Percentiles rank a stretch among this genome's conserved stretches.
Evolutionary conservation across 1,139 yeast species (phyloP).

Genomic region (Sugiyamaella castrensis): DNA sequence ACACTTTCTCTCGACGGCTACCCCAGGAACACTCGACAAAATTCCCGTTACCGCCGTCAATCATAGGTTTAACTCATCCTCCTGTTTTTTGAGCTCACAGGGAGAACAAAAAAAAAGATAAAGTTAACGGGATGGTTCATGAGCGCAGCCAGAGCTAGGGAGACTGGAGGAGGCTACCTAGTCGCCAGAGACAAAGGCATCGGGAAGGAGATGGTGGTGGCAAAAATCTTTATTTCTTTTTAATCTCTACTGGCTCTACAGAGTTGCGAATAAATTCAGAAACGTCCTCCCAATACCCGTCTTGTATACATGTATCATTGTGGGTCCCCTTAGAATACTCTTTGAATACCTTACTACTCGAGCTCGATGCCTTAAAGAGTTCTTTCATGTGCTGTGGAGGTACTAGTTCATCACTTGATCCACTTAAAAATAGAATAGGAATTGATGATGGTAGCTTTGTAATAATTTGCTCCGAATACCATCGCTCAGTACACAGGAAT

Average conservation of each 20-base stretch:
- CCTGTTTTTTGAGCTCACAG: too few species aligned
- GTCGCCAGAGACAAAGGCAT: background rate
- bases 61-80: too few species aligned
- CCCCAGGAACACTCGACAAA: too few species aligned
- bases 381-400: constrained; percentile 81
- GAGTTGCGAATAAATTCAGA: constrained; percentile 54
- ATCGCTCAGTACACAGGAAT: constrained; percentile 67
- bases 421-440: constrained; percentile 72
- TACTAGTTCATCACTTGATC: constrained; percentile 80
- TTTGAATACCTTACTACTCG: constrained; percentile 38
- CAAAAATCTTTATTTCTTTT: constrained; percentile 15
- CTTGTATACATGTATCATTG: constrained; percentile 74
- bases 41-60: too few species aligned
- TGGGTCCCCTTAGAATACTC: constrained; percentile 63
- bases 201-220: too few species aligned
- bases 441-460: constrained; percentile 49
- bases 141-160: background rate
- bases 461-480: constrained; percentile 76
- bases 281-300: constrained; percentile 70
- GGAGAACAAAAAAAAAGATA: too few species aligned
- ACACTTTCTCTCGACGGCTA: too few species aligned
- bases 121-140: too few species aligned
- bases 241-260: constrained; percentile 30
- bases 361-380: constrained; percentile 44
- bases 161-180: background rate